Percentiles rank a stretch among this genome's conserved stretches.
phyloP scores from a whole-genome alignment of 768 basidiomycete species.

The Gymnopilus junonius region DNA sequence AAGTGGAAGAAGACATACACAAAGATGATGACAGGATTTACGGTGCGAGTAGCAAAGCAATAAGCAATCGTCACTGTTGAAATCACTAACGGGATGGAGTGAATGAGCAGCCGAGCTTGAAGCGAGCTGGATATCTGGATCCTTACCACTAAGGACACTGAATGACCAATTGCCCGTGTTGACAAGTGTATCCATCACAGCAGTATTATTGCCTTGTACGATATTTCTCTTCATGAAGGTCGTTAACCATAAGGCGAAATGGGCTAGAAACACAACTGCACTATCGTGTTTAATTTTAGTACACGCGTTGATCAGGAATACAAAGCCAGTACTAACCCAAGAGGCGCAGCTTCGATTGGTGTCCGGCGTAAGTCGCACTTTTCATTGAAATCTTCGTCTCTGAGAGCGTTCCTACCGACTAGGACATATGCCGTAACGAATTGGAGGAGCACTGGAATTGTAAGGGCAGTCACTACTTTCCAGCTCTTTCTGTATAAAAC shows the following conservation, averaged over 20 bases:
- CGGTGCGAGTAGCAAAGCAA: slow-evolving; percentile 2
- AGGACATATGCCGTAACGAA: slow-evolving; percentile 3
- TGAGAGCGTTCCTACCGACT: neutral
- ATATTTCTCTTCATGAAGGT: slow-evolving; percentile 12
- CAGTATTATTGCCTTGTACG: slow-evolving; percentile 5
- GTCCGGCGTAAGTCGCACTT: slow-evolving; percentile 5
- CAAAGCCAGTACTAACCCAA: neutral
- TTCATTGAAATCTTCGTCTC: slow-evolving; percentile 3
- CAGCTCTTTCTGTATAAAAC: slow-evolving; percentile 9
- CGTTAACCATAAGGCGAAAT: slow-evolving; percentile 9
- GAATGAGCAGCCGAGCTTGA: neutral
- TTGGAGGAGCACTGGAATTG: neutral
- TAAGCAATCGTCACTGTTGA: slow-evolving; percentile 1
- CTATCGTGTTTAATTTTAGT: neutral
- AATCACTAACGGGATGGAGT: neutral
- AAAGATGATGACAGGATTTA: slow-evolving; percentile 13
- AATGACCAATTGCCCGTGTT: slow-evolving; percentile 9
- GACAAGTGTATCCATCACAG: slow-evolving; percentile 10
- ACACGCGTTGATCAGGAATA: neutral
- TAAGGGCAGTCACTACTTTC: slow-evolving; percentile 1
- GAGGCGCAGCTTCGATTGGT: slow-evolving; percentile 3
- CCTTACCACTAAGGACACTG: neutral
- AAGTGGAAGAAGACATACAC: neutral
- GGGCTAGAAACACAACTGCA: slow-evolving; percentile 1
- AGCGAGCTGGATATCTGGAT: neutral